Evolutionary conservation across 768 basidiomycete species (phyloP), one percentile per base, ranked within the genome.

Genomic region (Kwoniella pini): DNA sequence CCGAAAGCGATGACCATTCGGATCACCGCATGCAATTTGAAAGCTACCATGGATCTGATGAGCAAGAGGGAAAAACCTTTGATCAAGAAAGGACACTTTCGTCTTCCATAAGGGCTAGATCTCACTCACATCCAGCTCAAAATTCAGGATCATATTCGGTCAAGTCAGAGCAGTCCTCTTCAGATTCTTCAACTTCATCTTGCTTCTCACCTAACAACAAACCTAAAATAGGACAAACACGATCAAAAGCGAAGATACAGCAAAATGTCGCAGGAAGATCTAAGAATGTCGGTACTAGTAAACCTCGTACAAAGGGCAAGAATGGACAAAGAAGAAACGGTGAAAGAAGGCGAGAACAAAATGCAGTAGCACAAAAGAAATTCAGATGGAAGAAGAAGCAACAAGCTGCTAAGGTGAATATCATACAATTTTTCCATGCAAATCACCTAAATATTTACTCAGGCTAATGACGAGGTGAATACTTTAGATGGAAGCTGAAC

Each of bases 341-440:
- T 27, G 54, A 56, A 33, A 48, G 51, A 30, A 40, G 65, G 42
- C 49, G 50, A 30, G 57, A 59, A 28, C 65, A 67, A 44, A 67
- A 67, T 52, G 62, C 62, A 4, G 57, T 53, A 13, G 65, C 65
- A 7, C 65, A 67, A 44, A 63, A 63, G 31, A 59, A 56, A 31
- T 63, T 63, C 21, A 48, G 65, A 26, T 58, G 38, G 19, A 67
- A 63, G 62, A 67, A 67, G 49, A 63, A 63, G 28, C 51, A 50
- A 15, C 26, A 54, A 12, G 58, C 53, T 3, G 52, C 51, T 30
- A 52, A 63, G 65, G 65, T 63, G 40, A 28, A 57, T 50, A 31
- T n/a, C 15, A 11, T 11, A n/a, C 56, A 50, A 31, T 46, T n/a
- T 28, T 17, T 9, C 21, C 28, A 19, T 24, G 17, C 28, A 10